Percentiles rank a stretch among this genome's conserved stretches.
These are phyloP conservation scores for Priceomyces carsonii DNA, from an alignment of 805 yeast genomes.

Conservation along the genomic window DNA sequence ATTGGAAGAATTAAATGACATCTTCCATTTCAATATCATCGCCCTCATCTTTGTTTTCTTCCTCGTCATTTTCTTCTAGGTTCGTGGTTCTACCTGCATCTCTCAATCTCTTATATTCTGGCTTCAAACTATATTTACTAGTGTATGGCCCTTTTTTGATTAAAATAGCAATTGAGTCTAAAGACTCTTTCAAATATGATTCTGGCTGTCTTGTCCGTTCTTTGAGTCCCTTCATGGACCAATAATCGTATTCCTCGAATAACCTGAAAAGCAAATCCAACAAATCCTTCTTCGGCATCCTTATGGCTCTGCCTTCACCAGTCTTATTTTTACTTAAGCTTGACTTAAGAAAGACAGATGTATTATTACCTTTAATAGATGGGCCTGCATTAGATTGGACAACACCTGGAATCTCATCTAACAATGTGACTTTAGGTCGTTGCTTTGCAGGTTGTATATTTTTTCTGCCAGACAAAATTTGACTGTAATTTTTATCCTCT, in stretches of 20 bases:
- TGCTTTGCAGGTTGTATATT: conserved; percentile 51
- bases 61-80: conserved; percentile 50
- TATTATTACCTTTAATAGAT: conserved; percentile 65
- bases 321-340: conserved; percentile 44
- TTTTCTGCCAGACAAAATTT: conserved; percentile 54
- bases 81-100: conserved; percentile 75
- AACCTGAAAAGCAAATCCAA: conserved; percentile 84
- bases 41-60: conserved; percentile 55
- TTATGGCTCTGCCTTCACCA: conserved; percentile 81
- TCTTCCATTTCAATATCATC: conserved; percentile 77
- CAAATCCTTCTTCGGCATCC: conserved; percentile 91
- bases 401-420: conserved; percentile 83
- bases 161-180: conserved; percentile 85
- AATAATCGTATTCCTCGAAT: conserved; percentile 93
- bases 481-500: conserved; percentile 66
- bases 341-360: conserved; percentile 63
- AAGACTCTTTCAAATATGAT: conserved; percentile 82
- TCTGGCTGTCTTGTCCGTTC: conserved; percentile 97
- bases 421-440: conserved; percentile 65
- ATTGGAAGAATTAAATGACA: conserved; percentile 41
- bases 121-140: conserved; percentile 83
- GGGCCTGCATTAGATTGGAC: conserved; percentile 86
- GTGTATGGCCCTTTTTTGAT: conserved; percentile 97
- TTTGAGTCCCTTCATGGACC: conserved; percentile 92
- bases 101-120: conserved; percentile 79